Conservation (phyloP, 1,284 basidiomycete species). For the Coniophora puteana region DNA sequence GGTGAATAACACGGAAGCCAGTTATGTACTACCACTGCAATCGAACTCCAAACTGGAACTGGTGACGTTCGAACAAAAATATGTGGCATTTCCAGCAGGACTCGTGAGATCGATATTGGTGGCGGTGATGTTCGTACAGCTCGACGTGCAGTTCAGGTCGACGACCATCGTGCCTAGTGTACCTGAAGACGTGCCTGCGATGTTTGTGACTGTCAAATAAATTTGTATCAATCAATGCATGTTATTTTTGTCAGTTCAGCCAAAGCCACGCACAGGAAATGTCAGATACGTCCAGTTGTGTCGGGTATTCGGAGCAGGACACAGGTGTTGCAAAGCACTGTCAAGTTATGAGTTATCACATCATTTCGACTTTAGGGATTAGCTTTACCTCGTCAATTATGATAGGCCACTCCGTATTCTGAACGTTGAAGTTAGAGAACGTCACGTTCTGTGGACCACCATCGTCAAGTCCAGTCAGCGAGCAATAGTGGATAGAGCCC, state of each 20-base stretch:
- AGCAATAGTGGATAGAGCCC: neutral
- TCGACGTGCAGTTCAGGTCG: constrained; percentile 23
- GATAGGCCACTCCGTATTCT: constrained; percentile 39
- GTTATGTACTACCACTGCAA: constrained; percentile 7
- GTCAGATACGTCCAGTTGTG: constrained; percentile 27
- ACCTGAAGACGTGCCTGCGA: constrained; percentile 25
- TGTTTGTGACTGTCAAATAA: constrained; percentile 11
- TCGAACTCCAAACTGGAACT: constrained; percentile 7
- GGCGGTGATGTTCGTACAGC: constrained; percentile 4
- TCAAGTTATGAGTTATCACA: neutral
- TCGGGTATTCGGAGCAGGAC: constrained; percentile 26
- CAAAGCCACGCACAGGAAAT: constrained; percentile 2
- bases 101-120: neutral
- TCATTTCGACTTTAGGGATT: too few relatives aligned
- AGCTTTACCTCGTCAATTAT: constrained; percentile 31
- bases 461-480: neutral
- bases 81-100: constrained; percentile 3
- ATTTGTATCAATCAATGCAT: too few relatives aligned
- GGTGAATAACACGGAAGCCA: too few relatives aligned
- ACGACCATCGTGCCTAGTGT: constrained; percentile 24
- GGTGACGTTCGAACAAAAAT: constrained; percentile 8
- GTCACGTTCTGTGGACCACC: constrained; percentile 29
- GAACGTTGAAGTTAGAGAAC: constrained; percentile 31
- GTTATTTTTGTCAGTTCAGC: neutral
- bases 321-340: constrained; percentile 32